A percentile compares a stretch with the other conserved stretches of the same genome.
phyloP scores from a whole-genome alignment of 2,329 filamentous ascomycete genomes.

The Xylaria polymorpha region DNA sequence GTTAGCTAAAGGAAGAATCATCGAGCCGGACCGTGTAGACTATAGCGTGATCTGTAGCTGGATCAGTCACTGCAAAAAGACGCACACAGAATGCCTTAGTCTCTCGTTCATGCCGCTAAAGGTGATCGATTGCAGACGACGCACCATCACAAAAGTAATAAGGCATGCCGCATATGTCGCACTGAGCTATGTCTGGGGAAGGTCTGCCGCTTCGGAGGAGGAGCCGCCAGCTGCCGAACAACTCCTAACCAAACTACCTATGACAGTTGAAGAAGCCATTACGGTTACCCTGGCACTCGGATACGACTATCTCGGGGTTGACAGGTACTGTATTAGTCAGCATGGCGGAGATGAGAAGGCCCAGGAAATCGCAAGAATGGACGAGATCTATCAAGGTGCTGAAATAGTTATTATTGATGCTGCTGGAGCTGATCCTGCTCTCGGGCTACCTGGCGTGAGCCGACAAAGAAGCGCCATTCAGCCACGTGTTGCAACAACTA shows the following conservation, averaged over 20 bases:
- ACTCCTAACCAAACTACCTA: neutral
- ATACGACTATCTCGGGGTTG: slow-evolving; percentile 21
- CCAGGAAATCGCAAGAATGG: slow-evolving; percentile 5
- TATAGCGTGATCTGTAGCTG: neutral
- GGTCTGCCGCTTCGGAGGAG: neutral
- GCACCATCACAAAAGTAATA: neutral
- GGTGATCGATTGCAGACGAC: neutral
- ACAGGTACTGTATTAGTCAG: slow-evolving; percentile 17
- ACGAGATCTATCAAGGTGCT: slow-evolving; percentile 5
- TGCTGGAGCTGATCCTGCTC: neutral
- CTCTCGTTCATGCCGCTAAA: neutral
- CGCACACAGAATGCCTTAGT: neutral
- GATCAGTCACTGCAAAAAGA: neutral
- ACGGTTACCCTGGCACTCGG: neutral
- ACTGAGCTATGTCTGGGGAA: slow-evolving; percentile 15
- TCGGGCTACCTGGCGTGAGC: slow-evolving; percentile 7
- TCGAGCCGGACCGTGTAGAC: neutral
- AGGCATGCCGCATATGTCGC: neutral
- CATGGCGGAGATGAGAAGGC: neutral
- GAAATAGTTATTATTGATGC: slow-evolving; percentile 5
- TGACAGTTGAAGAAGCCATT: slow-evolving; percentile 17
- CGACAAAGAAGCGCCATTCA: neutral
- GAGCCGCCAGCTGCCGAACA: neutral
- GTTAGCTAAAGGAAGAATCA: neutral
- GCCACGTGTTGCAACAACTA: neutral